Percentiles rank a stretch among this genome's conserved stretches.
phyloP scores from a whole-genome alignment of 495 filamentous ascomycete genomes.

The Xylaria acuta region DNA sequence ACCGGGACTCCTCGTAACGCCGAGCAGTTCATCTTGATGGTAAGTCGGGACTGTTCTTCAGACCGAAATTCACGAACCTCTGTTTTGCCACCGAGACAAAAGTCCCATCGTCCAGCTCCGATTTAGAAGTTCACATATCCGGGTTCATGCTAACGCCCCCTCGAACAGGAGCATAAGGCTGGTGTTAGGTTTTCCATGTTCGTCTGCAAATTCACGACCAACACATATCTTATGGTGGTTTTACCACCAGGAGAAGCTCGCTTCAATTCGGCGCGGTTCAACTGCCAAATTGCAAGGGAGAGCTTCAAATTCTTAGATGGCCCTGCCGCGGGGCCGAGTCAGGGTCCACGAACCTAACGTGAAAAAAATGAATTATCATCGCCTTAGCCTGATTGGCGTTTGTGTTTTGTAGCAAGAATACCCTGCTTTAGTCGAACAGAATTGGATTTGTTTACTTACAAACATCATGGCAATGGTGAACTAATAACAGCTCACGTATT shows the following conservation, averaged over 20 bases:
- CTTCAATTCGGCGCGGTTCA: constrained; percentile 87
- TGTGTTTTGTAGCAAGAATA: constrained; percentile 19
- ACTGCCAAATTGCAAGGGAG: constrained; percentile 81
- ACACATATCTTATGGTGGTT: constrained; percentile 92
- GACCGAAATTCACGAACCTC: neutral
- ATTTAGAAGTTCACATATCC: neutral
- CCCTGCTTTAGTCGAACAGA: constrained; percentile 9
- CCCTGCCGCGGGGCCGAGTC: constrained; percentile 34
- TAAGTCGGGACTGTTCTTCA: constrained; percentile 19
- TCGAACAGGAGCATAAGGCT: constrained; percentile 57
- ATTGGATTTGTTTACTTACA: neutral
- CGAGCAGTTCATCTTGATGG: constrained; percentile 60
- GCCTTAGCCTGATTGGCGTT: constrained; percentile 3
- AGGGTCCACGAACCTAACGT: constrained; percentile 29
- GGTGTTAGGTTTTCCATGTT: constrained; percentile 82
- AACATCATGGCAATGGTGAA: neutral
- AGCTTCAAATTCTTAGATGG: constrained; percentile 70
- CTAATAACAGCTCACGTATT: neutral
- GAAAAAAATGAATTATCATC: neutral
- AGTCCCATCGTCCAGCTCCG: constrained; percentile 29
- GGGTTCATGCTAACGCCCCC: constrained; percentile 24
- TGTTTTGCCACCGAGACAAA: constrained; percentile 30
- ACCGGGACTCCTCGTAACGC: constrained; percentile 61
- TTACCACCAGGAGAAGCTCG: constrained; percentile 86
- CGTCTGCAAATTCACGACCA: constrained; percentile 89